A percentile compares a stretch with the other conserved stretches of the same genome.
Conservation (phyloP, 208 protist genomes). For the Leishmania braziliensis region DNA sequence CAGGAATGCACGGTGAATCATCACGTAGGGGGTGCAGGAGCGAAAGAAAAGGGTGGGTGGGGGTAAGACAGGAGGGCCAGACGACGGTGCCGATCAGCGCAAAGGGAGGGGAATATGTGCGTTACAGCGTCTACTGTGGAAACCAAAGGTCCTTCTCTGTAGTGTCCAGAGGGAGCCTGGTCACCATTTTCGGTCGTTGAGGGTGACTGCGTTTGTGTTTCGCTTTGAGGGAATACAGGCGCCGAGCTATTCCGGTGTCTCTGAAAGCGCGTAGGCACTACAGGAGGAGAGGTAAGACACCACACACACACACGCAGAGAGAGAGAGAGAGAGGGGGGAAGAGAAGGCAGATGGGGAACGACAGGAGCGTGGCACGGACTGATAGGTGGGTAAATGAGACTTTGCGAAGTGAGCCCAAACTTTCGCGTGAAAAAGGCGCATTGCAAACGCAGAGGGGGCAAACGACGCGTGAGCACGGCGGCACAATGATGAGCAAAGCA, state of each 20-base stretch:
- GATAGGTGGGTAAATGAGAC: neutral
- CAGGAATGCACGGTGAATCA: constrained; percentile 68
- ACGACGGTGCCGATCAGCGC: neutral
- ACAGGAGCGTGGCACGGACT: neutral
- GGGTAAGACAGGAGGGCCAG: neutral
- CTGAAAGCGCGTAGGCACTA: neutral
- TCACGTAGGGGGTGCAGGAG: neutral
- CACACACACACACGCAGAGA: neutral
- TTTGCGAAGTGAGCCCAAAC: neutral
- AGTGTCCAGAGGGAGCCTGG: neutral
- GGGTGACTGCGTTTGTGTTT: neutral
- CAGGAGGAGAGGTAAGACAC: neutral
- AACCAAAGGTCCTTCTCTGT: neutral
- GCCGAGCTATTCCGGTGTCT: neutral
- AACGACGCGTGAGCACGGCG: neutral
- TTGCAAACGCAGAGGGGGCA: too few species aligned
- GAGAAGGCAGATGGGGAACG: neutral
- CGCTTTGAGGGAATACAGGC: neutral
- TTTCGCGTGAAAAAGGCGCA: too few species aligned
- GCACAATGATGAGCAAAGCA: neutral
- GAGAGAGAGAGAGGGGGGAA: neutral
- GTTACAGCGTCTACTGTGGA: neutral
- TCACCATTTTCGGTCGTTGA: neutral
- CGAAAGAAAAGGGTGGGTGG: neutral
- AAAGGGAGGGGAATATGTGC: neutral